A percentile compares a stretch with the other conserved stretches of the same genome.
Conservation (phyloP, 1,284 basidiomycete genomes). For the Moniliophthora roreri region DNA sequence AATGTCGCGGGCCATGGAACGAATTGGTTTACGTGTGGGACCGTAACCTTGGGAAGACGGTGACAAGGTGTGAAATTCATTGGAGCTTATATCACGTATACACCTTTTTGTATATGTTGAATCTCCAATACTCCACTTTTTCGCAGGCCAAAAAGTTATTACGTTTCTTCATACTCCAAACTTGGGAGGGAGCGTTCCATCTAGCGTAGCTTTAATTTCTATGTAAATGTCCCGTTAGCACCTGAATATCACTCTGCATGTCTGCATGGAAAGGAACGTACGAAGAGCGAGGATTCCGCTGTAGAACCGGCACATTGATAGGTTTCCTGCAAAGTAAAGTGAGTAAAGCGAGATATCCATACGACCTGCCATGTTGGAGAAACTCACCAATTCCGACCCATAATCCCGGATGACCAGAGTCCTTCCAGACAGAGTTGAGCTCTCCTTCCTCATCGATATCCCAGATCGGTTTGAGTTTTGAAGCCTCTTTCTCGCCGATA, state of each 20-base stretch:
- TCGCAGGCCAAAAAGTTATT: too few relatives aligned
- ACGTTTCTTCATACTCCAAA: background rate
- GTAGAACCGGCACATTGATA: constrained; percentile 2
- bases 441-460: constrained; percentile 53
- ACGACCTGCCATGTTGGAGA: too few relatives aligned
- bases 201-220: constrained; percentile 1
- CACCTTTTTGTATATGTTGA: too few relatives aligned
- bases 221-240: background rate
- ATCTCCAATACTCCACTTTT: too few relatives aligned
- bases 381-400: constrained; percentile 48
- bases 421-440: constrained; percentile 45
- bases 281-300: constrained; percentile 1
- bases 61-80: too few relatives aligned
- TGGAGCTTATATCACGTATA: too few relatives aligned
- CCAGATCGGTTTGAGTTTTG: constrained; percentile 51
- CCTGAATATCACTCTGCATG: background rate
- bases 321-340: constrained; percentile 13
- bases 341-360: too few relatives aligned
- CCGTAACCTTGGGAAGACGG: too few relatives aligned
- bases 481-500: constrained; percentile 41
- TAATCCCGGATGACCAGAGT: constrained; percentile 33
- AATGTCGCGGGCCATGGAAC: too few relatives aligned
- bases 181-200: background rate
- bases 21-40: too few relatives aligned
- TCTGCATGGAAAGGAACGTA: background rate